Percentiles rank a stretch among this genome's conserved stretches.
These are phyloP conservation scores for Haematococcus lacustris DNA, from an alignment of 139 green algal genomes.

Conservation along the genomic window DNA sequence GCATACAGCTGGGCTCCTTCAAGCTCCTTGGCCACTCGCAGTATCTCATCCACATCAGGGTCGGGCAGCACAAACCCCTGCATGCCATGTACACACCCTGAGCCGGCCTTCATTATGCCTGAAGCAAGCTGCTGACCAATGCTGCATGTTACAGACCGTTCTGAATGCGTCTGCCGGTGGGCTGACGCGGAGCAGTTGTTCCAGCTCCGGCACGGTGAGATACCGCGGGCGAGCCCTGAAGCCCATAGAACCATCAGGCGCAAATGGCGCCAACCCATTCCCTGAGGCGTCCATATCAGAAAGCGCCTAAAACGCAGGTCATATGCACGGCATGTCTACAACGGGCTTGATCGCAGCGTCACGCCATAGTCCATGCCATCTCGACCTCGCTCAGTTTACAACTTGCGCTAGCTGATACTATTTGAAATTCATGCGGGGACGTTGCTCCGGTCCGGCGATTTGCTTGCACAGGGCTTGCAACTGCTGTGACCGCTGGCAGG, in stretches of 20 bases:
- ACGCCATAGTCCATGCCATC: no score
- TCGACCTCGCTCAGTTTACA: no score
- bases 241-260: conserved; percentile 1
- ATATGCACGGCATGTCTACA: no score
- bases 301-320: no score
- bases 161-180: conserved; percentile 17
- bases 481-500: no score
- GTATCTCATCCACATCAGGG: conserved; percentile 22
- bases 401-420: no score
- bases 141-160: conserved; percentile 2
- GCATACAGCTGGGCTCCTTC: conserved; percentile 15
- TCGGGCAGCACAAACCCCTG: conserved; percentile 32
- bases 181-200: conserved; percentile 13
- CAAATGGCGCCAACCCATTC: no score
- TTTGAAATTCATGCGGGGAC: no score
- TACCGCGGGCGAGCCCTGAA: conserved; percentile 15
- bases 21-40: conserved; percentile 18
- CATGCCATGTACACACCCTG: not conserved
- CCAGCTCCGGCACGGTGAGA: conserved; percentile 16
- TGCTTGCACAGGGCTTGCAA: no score
- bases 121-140: not conserved
- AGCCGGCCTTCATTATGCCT: not conserved
- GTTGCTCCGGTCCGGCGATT: no score
- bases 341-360: no score
- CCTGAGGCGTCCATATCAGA: no score